Conservation (phyloP, 2,329 filamentous ascomycete species). For the Hymenoscyphus albidus region DNA sequence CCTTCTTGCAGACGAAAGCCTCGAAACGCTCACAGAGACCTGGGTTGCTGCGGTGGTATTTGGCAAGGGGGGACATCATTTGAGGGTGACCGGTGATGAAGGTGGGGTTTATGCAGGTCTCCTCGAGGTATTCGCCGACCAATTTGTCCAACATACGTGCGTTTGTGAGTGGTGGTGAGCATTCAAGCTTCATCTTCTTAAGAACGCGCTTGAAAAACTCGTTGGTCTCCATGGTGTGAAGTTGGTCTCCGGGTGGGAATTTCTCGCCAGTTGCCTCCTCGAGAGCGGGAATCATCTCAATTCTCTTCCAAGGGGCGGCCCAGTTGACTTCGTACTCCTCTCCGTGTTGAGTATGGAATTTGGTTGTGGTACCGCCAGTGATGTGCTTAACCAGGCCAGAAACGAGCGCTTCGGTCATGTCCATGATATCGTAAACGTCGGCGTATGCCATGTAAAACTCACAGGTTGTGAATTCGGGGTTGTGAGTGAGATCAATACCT, state of each 20-base stretch:
- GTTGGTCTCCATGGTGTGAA: conserved; percentile 84
- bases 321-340: conserved; percentile 92
- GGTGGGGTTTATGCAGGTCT: conserved; percentile 88
- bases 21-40: conserved; percentile 97
- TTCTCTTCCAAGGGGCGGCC: conserved; percentile 86
- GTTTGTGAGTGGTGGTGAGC: conserved; percentile 85
- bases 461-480: conserved; percentile 95
- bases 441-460: conserved; percentile 97
- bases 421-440: conserved; percentile 87
- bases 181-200: conserved; percentile 87
- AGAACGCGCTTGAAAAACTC: conserved; percentile 80
- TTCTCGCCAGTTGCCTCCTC: conserved; percentile 88
- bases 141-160: conserved; percentile 95
- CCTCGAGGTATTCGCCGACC: conserved; percentile 90
- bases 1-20: conserved; percentile 95
- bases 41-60: conserved; percentile 77
- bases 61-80: conserved; percentile 94
- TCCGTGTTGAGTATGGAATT: conserved; percentile 80
- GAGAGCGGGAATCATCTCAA: conserved; percentile 93
- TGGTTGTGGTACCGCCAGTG: conserved; percentile 79
- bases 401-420: conserved; percentile 88
- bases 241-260: conserved; percentile 83
- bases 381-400: conserved; percentile 84
- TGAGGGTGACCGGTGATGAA: conserved; percentile 83
- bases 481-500: conserved; percentile 88